Evolutionary conservation across 257 asterid species (phyloP).

Genomic region (Haberlea rhodopensis): DNA sequence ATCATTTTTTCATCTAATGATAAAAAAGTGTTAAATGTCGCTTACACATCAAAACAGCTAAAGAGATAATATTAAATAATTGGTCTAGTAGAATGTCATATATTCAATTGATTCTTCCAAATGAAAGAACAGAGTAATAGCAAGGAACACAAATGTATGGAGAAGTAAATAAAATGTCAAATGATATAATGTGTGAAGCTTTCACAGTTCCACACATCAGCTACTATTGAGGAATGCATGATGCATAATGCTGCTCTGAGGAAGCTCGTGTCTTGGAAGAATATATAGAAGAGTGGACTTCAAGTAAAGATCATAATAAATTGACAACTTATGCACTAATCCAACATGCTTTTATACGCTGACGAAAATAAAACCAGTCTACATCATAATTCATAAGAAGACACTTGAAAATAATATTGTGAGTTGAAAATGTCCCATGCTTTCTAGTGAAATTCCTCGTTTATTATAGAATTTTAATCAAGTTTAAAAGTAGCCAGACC

Average conservation of each 20-base stretch:
- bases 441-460: too few species aligned
- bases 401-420: too few species aligned
- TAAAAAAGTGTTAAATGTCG: slow-evolving; percentile 1
- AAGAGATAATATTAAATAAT: background rate
- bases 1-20: background rate
- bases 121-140: background rate
- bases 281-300: background rate
- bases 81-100: background rate
- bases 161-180: background rate
- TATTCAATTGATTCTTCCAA: too few species aligned
- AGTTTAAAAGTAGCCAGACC: background rate
- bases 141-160: background rate
- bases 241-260: background rate
- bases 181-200: background rate
- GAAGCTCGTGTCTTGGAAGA: too few species aligned
- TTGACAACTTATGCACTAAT: background rate
- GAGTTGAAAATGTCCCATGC: too few species aligned
- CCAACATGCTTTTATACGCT: background rate
- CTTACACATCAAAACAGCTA: slow-evolving; percentile 13
- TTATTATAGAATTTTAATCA: too few species aligned
- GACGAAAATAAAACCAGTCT: too few species aligned
- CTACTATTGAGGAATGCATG: background rate
- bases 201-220: background rate
- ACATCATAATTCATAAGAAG: too few species aligned
- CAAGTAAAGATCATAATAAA: background rate